phyloP scores from a whole-genome alignment of 495 filamentous ascomycete species.

The Lasiosphaeria ovina region DNA sequence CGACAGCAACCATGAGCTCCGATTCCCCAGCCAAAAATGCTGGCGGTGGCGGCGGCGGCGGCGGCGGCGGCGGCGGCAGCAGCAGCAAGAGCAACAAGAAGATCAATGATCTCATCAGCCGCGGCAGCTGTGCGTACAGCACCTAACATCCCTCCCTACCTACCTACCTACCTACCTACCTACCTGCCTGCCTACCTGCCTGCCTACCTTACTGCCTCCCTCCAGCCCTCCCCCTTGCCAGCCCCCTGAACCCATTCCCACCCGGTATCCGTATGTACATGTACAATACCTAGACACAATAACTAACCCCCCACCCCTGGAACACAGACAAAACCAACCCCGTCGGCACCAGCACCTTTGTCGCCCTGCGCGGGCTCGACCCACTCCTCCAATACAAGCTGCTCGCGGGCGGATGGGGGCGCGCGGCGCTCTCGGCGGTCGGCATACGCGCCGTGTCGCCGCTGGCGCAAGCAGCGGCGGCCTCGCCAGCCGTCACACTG shows the following conservation, averaged over 20 bases:
- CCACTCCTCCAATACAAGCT: constrained; percentile 57
- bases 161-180: neutral
- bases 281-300: no score
- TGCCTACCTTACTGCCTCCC: no score
- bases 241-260: no score
- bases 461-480: neutral
- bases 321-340: constrained; percentile 41
- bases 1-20: neutral
- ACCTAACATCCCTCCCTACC: neutral
- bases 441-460: constrained; percentile 15
- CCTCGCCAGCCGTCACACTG: constrained; percentile 1
- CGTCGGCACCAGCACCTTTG: constrained; percentile 52
- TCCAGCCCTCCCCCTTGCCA: no score
- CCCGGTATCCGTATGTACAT: no score
- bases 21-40: no score
- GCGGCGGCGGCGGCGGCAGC: no score
- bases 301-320: no score
- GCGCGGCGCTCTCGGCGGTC: constrained; percentile 22
- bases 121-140: neutral
- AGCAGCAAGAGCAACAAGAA: neutral
- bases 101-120: neutral
- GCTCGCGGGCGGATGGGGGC: constrained; percentile 27
- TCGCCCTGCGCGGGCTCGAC: constrained; percentile 57
- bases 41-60: no score
- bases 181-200: neutral